A percentile compares a stretch with the other conserved stretches of the same genome.
Conservation (phyloP, 768 basidiomycete genomes). For the Nevesoporus exiguus region DNA sequence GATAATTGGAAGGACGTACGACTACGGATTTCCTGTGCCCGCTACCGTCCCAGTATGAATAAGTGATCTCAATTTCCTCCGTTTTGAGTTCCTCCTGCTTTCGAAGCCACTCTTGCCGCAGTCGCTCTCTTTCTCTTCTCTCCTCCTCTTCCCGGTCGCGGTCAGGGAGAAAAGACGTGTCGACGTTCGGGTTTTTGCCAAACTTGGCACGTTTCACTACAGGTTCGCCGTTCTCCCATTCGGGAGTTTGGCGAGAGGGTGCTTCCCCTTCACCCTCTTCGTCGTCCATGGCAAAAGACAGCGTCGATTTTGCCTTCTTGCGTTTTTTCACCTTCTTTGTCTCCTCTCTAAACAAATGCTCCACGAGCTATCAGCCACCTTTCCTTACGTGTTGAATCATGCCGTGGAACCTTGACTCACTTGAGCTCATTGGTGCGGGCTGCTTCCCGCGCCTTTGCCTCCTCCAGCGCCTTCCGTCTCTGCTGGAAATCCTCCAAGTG, state of each 20-base stretch:
- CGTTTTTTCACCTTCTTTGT: conserved; percentile 86
- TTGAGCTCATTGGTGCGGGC: conserved; percentile 80
- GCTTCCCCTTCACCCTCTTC: conserved; percentile 49
- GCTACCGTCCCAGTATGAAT: conserved; percentile 98
- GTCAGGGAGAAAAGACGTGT: conserved; percentile 97
- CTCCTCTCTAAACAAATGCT: conserved; percentile 85
- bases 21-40: conserved; percentile 91
- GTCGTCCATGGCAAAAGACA: conserved; percentile 91
- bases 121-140: conserved; percentile 79
- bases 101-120: conserved; percentile 85
- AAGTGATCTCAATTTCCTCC: conserved; percentile 85
- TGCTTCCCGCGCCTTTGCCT: conserved; percentile 86
- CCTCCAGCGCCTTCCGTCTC: conserved; percentile 82
- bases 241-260: conserved; percentile 38
- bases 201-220: conserved; percentile 71
- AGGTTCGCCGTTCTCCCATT: conserved; percentile 42
- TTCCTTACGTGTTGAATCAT: conserved; percentile 14
- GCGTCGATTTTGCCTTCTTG: conserved; percentile 86
- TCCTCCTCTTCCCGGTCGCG: conserved; percentile 95
- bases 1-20: conserved; percentile 45
- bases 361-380: conserved; percentile 71
- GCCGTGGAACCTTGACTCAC: conserved; percentile 51
- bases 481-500: conserved; percentile 91
- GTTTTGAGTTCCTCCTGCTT: conserved; percentile 65
- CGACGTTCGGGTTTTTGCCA: conserved; percentile 93